Base-by-base conservation (phyloP, 179 eudicot species). In the Drosera spatulata region DNA sequence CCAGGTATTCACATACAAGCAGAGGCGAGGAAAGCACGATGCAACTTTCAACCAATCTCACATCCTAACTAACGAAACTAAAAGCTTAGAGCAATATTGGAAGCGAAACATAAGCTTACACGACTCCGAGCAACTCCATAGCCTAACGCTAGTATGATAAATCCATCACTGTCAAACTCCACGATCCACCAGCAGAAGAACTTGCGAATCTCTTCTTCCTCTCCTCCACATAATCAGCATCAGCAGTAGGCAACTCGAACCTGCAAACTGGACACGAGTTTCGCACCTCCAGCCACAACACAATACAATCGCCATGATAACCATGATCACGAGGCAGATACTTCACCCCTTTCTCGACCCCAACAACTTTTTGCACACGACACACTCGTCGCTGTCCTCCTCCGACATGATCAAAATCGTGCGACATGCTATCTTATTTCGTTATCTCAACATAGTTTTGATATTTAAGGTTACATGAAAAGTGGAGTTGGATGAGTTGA, bases 181-280 rank as follows among this genome's bases (percentile, higher is more conserved):
- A 49, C 4, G 52, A 49, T 10, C 13, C 52, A 49, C 52, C 52
- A 49, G 12, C 52, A 2, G 49, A 63, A 5, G 60, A 6, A 2
- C 60, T 5, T n/a, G 54, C 41, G 11, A 42, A 14, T 46, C 71
- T 72, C 75, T 62, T 86, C 79, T 69, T 82, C 78, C 70, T 82
- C 55, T 80, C 83, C 69, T 80, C 79, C 66, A 86, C 95, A 38
- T 89, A 89, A 61, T 89, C 97, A 2, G 69, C 45, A 72, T 89
- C 97, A 71, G 84, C 95, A 0, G 91, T 89, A 0, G 81, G 80
- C 72, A 89, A 33, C 82, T 89, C 97, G 39, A 75, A 86, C 66
- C 97, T 80, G 55, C 97, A 89, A 14, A 89, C 88, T 0, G 97
- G 97, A 50, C 97, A 89, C 3, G 91, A 73, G 61, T 89, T 89